A percentile compares a stretch with the other conserved stretches of the same genome.
These are phyloP conservation scores for Lunasporangiospora selenospora DNA, from an alignment of 192 early-diverging fungal genomes.

Conservation along the genomic window DNA sequence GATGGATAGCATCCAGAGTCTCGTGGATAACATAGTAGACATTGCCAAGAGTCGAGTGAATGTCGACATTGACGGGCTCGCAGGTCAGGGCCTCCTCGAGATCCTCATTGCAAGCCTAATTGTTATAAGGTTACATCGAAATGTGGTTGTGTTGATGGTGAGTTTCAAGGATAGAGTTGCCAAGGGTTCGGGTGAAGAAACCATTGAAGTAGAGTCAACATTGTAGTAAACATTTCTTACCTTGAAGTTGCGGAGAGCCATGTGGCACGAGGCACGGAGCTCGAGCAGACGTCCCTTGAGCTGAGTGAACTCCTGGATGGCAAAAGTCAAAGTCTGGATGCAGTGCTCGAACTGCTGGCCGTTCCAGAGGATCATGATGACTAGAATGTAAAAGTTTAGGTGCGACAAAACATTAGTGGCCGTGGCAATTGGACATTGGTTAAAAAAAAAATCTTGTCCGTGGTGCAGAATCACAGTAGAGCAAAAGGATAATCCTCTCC, in stretches of 20 bases:
- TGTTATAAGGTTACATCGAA: no score
- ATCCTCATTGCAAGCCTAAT: slow-evolving; percentile 48
- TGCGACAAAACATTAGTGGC: no score
- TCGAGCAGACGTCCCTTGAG: slow-evolving; percentile 60
- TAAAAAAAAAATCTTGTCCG: no score
- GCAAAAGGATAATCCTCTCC: no score
- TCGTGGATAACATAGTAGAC: slow-evolving; percentile 50
- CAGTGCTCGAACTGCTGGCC: slow-evolving; percentile 66
- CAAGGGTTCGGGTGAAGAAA: no score
- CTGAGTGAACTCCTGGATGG: slow-evolving; percentile 57
- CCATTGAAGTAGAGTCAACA: no score
- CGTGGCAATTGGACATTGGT: no score
- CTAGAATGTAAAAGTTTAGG: no score
- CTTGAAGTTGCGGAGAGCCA: slow-evolving; percentile 53
- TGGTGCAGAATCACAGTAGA: no score
- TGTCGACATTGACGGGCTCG: slow-evolving; percentile 42
- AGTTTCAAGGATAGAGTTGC: no score
- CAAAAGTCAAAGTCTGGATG: slow-evolving; percentile 61
- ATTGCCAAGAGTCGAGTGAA: slow-evolving; percentile 45
- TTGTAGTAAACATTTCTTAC: no score
- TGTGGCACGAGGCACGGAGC: slow-evolving; percentile 61
- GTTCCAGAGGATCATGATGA: slow-evolving; percentile 63
- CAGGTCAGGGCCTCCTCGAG: slow-evolving; percentile 36
- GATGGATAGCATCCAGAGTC: slow-evolving; percentile 50
- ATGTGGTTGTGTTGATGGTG: no score